Conservation (phyloP, 352 stramenopile genomes). For the Phytopythium cucurbitacearum region DNA sequence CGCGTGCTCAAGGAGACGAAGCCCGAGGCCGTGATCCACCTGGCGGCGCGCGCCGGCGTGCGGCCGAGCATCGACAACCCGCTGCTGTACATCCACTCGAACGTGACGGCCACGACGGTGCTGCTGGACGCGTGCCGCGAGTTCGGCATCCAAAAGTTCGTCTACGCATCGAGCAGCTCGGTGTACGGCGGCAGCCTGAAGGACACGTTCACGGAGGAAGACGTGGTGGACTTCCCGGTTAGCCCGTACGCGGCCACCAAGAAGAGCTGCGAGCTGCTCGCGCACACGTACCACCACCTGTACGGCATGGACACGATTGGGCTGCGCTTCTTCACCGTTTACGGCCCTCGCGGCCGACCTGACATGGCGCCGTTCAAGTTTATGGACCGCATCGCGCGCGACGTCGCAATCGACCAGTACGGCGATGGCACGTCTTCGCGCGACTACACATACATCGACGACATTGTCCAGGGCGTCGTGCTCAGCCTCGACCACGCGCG, state of each 20-base stretch:
- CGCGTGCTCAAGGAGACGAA: slow-evolving; percentile 87
- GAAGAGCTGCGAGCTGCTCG: slow-evolving; percentile 96
- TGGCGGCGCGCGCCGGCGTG: slow-evolving; percentile 96
- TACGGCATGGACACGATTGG: slow-evolving; percentile 94
- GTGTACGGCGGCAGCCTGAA: slow-evolving; percentile 94
- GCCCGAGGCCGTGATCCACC: slow-evolving; percentile 89
- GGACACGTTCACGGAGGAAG: slow-evolving; percentile 87
- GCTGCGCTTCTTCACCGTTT: slow-evolving; percentile 99
- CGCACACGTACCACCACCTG: slow-evolving; percentile 96
- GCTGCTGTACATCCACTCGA: slow-evolving; percentile 97
- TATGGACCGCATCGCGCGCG: slow-evolving; percentile 92
- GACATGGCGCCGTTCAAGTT: slow-evolving; percentile 99
- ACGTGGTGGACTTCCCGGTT: slow-evolving; percentile 93
- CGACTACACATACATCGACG: slow-evolving; percentile 98
- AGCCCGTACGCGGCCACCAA: slow-evolving; percentile 97
- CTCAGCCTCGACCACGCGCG: slow-evolving; percentile 58
- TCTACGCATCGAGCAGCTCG: slow-evolving; percentile 94
- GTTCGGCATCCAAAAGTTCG: slow-evolving; percentile 91
- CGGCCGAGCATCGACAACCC: slow-evolving; percentile 97
- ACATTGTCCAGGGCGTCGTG: slow-evolving; percentile 96
- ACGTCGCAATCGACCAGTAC: slow-evolving; percentile 94
- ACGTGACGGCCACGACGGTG: slow-evolving; percentile 92
- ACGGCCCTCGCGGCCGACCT: slow-evolving; percentile 92
- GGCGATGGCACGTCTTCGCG: slow-evolving; percentile 92
- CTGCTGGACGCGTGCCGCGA: slow-evolving; percentile 91